Evolutionary conservation across 1,139 yeast genomes (phyloP).

Genomic region (Sugiyamaella grinbergsii): DNA sequence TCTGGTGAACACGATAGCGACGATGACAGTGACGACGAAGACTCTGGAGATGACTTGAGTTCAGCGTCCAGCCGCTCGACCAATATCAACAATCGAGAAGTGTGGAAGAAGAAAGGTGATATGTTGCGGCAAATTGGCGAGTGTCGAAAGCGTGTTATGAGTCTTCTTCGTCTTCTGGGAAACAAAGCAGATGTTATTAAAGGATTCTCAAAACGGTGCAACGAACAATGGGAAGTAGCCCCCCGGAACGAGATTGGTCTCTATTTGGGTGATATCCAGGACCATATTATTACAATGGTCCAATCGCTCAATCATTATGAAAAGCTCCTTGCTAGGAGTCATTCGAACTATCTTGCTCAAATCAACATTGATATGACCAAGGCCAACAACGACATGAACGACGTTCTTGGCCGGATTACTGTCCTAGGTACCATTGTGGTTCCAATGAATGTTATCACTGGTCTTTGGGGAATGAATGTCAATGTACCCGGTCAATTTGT

Average conservation of each 20-base stretch:
- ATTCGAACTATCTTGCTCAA: constrained; percentile 93
- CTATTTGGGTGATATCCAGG: constrained; percentile 93
- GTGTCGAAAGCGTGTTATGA: constrained; percentile 92
- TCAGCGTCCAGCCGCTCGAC: constrained; percentile 38
- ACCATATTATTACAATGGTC: constrained; percentile 83
- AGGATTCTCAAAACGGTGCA: constrained; percentile 89
- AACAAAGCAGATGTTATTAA: constrained; percentile 95
- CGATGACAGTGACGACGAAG: constrained; percentile 43
- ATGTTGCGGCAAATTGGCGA: constrained; percentile 95
- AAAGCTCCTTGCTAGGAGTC: constrained; percentile 87
- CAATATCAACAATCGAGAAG: constrained; percentile 53
- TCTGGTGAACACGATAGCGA: constrained; percentile 58
- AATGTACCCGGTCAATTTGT: constrained; percentile 87
- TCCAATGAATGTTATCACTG: constrained; percentile 93
- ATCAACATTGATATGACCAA: constrained; percentile 96
- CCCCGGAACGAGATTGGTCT: constrained; percentile 81
- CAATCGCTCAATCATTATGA: constrained; percentile 93
- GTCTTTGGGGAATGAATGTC: constrained; percentile 99
- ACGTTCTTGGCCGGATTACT: constrained; percentile 90
- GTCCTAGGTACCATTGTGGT: constrained; percentile 91
- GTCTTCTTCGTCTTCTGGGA: constrained; percentile 77
- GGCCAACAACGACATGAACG: constrained; percentile 96
- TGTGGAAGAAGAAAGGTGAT: constrained; percentile 91
- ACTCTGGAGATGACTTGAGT: constrained; percentile 30
- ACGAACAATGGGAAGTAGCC: constrained; percentile 76